These are phyloP conservation scores for Lathyrus aphaca DNA, from an alignment of 306 rosid genomes.

Conservation along the genomic window DNA sequence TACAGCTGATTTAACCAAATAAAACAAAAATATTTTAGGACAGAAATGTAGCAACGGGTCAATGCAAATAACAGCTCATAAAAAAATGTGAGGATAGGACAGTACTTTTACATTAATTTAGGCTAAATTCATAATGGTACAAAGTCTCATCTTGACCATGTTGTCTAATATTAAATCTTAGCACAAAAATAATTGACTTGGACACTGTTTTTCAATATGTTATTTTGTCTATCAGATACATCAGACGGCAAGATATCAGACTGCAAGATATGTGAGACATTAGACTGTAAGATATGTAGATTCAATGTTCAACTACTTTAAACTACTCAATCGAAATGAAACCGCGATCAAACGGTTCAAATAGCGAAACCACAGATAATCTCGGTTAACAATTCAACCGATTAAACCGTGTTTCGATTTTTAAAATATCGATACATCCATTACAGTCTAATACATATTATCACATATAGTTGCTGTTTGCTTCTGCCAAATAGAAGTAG, in stretches of 20 bases:
- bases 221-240: not conserved
- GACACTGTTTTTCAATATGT: not conserved
- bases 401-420: not conserved
- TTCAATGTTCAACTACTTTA: not conserved
- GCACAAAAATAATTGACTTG: not conserved
- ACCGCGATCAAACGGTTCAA: not conserved
- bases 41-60: not conserved
- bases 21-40: no score
- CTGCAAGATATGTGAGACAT: no score
- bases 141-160: not conserved
- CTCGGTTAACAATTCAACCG: not conserved
- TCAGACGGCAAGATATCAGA: no score
- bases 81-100: not conserved
- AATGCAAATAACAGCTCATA: not conserved
- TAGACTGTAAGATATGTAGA: no score
- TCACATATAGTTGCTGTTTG: not conserved
- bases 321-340: not conserved
- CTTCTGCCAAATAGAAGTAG: conserved; percentile 39
- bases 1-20: no score
- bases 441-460: not conserved
- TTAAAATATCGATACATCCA: not conserved
- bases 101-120: conserved; percentile 1
- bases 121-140: not conserved
- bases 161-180: not conserved
- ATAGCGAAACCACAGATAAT: not conserved